Conservation (phyloP, 495 filamentous ascomycete genomes). For the Xylaria curta region DNA sequence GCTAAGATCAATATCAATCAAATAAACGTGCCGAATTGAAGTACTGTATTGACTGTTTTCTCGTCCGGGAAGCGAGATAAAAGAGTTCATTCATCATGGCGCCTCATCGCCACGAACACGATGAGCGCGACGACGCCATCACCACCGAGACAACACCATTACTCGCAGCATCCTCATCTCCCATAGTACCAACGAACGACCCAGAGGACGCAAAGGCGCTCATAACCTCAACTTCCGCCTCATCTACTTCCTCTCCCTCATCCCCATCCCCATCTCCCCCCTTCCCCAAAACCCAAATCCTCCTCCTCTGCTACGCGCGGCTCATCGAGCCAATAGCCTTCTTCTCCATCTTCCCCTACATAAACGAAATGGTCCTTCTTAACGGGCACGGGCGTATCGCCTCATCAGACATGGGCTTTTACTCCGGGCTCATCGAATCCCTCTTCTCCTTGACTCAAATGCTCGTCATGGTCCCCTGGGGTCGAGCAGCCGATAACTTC, state of each 20-base stretch:
- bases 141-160: constrained; percentile 48
- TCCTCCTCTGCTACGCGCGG: constrained; percentile 70
- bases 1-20: background rate
- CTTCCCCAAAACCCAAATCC: constrained; percentile 65
- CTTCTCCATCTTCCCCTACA: constrained; percentile 77
- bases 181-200: constrained; percentile 25
- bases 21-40: background rate
- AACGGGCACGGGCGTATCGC: constrained; percentile 56
- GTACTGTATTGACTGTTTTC: background rate
- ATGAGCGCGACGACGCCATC: constrained; percentile 1
- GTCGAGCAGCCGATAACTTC: constrained; percentile 35
- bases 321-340: constrained; percentile 76
- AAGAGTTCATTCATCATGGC: constrained; percentile 20
- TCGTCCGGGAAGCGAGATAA: background rate
- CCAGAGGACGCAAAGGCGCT: constrained; percentile 30
- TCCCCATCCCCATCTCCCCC: constrained; percentile 43
- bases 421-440: constrained; percentile 74
- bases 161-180: constrained; percentile 33
- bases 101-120: background rate
- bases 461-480: constrained; percentile 63
- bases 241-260: constrained; percentile 28
- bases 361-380: constrained; percentile 71
- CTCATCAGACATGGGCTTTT: constrained; percentile 71
- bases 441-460: constrained; percentile 73
- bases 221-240: constrained; percentile 17